These are phyloP conservation scores for Colletotrichum cordylinicola DNA, from an alignment of 2,329 filamentous ascomycete species.

Conservation along the genomic window DNA sequence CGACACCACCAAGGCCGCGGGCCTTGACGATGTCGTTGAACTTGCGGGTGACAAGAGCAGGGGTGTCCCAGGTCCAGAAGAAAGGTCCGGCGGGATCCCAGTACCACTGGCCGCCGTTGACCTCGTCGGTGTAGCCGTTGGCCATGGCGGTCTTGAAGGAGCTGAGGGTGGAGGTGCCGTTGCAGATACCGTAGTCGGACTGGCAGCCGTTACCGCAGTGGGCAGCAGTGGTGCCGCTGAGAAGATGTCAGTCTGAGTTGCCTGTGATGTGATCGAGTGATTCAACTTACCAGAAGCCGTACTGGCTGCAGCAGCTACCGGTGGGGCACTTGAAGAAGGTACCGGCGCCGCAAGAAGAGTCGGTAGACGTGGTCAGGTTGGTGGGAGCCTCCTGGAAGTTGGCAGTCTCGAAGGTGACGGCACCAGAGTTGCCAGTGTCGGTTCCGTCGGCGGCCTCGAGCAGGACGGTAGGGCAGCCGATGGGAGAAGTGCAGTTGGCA, in stretches of 20 bases:
- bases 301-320: constrained; percentile 16
- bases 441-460: constrained; percentile 66
- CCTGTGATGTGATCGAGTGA: too few species aligned
- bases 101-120: constrained; percentile 60
- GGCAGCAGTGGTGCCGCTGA: neutral
- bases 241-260: neutral
- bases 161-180: constrained; percentile 9
- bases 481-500: constrained; percentile 48
- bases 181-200: constrained; percentile 12
- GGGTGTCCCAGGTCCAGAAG: constrained; percentile 64
- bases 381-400: constrained; percentile 28
- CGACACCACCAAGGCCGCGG: constrained; percentile 52
- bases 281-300: constrained; percentile 7
- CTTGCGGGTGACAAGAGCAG: constrained; percentile 52
- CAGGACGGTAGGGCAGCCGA: constrained; percentile 64
- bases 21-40: constrained; percentile 47
- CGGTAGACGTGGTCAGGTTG: constrained; percentile 7
- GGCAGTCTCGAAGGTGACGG: constrained; percentile 42
- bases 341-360: constrained; percentile 2
- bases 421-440: constrained; percentile 58
- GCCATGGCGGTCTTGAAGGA: constrained; percentile 48
- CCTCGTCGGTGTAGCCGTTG: constrained; percentile 47
- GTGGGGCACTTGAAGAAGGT: constrained; percentile 15
- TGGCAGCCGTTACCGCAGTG: constrained; percentile 17
- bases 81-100: constrained; percentile 49